A percentile compares a stretch with the other conserved stretches of the same genome.
phyloP scores from a whole-genome alignment of 192 early-diverging fungal genomes.

The Coemansia sp. region DNA sequence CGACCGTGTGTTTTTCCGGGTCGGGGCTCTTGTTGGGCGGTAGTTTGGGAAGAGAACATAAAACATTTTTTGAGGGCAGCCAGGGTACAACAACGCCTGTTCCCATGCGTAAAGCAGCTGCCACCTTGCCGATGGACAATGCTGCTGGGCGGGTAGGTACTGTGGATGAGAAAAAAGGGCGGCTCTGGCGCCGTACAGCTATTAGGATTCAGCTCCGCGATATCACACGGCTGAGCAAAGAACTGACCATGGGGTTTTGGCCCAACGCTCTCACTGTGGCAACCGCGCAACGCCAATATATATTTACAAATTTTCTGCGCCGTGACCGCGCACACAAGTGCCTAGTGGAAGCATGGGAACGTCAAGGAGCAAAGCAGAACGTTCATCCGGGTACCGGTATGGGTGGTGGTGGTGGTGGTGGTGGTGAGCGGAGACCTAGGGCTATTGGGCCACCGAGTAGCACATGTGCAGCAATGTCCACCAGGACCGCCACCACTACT shows the following conservation, averaged over 20 bases:
- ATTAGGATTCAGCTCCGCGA: slow-evolving; percentile 27
- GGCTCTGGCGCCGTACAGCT: slow-evolving; percentile 32
- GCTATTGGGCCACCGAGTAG: too few relatives aligned
- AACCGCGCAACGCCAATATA: slow-evolving; percentile 25
- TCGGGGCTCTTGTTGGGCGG: slow-evolving; percentile 19
- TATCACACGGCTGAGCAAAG: slow-evolving; percentile 41
- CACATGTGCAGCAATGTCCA: too few relatives aligned
- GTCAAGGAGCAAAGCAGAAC: neutral
- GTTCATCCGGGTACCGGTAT: too few relatives aligned
- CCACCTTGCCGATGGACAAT: neutral
- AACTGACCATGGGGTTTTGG: slow-evolving; percentile 42
- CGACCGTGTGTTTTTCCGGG: slow-evolving; percentile 29
- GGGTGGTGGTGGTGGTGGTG: too few relatives aligned
- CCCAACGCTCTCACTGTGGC: slow-evolving; percentile 44
- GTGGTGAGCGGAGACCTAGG: too few relatives aligned
- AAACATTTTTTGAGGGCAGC: too few relatives aligned
- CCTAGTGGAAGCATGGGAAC: slow-evolving; percentile 13
- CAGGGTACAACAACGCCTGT: neutral
- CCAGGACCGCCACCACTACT: neutral
- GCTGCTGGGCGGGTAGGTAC: neutral
- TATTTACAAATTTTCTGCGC: slow-evolving; percentile 47
- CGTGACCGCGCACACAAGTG: slow-evolving; percentile 33
- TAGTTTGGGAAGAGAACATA: too few relatives aligned
- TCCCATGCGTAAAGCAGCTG: neutral
- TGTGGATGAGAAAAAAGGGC: slow-evolving; percentile 1